Conservation (phyloP, 352 stramenopile genomes). For the Pythium diclinum region DNA sequence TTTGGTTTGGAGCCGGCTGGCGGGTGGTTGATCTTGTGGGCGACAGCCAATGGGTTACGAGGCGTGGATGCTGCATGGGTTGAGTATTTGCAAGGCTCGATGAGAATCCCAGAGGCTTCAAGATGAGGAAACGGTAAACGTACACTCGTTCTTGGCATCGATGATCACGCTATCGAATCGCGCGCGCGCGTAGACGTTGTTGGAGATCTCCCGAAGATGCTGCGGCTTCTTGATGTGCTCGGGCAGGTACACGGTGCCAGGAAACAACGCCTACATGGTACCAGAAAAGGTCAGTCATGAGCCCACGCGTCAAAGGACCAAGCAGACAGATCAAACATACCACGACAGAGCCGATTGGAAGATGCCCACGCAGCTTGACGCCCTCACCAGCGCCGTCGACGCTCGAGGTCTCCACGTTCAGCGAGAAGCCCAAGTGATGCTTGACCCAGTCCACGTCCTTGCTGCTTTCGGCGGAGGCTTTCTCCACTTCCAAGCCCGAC, state of each 20-base stretch:
- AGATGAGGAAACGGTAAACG: not conserved
- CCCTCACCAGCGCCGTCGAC: slow-evolving; percentile 61
- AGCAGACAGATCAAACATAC: slow-evolving; percentile 31
- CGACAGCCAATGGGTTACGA: slow-evolving; percentile 66
- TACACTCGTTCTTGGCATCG: slow-evolving; percentile 77
- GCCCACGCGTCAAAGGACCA: not conserved
- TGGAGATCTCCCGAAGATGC: slow-evolving; percentile 61
- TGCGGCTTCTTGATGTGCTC: slow-evolving; percentile 85
- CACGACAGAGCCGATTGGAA: slow-evolving; percentile 68
- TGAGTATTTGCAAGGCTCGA: not conserved
- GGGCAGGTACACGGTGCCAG: slow-evolving; percentile 75
- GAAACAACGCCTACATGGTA: slow-evolving; percentile 56
- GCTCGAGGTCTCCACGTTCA: slow-evolving; percentile 66
- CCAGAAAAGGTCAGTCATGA: not conserved
- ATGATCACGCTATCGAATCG: slow-evolving; percentile 88
- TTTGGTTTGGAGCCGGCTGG: slow-evolving; percentile 63
- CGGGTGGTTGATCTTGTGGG: slow-evolving; percentile 87
- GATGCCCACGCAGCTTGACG: slow-evolving; percentile 60
- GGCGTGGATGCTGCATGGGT: slow-evolving; percentile 43
- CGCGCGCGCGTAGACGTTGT: slow-evolving; percentile 74
- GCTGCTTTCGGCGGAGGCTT: slow-evolving; percentile 31
- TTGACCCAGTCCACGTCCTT: slow-evolving; percentile 41
- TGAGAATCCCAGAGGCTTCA: not conserved
- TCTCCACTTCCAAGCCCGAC: slow-evolving; percentile 53
- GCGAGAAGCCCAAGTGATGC: slow-evolving; percentile 62